Conservation (phyloP, 345 rosid species). For the Acer saccharum region DNA sequence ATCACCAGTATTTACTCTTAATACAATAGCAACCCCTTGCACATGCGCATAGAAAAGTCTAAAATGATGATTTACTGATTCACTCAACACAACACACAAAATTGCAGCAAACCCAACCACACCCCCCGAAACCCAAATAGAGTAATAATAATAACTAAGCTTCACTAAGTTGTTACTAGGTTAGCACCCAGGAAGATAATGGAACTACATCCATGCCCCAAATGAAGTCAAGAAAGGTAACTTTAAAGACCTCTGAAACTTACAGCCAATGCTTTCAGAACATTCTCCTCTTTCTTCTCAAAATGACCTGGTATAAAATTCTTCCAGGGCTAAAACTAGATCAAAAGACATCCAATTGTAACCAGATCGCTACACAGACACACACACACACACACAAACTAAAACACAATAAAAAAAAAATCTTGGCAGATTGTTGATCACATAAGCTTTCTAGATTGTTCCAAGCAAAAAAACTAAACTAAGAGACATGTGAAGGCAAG, state of each 20-base stretch:
- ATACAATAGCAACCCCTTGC: not conserved
- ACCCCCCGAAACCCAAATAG: not conserved
- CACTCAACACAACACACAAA: no score
- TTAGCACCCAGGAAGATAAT: not conserved
- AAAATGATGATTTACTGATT: not conserved
- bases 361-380: not conserved
- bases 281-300: not conserved
- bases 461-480: constrained; percentile 1
- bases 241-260: not conserved
- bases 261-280: not conserved
- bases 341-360: not conserved
- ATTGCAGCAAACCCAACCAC: not conserved
- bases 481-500: constrained; percentile 4
- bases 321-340: not conserved
- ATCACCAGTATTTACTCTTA: not conserved
- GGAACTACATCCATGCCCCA: not conserved
- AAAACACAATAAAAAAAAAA: not conserved
- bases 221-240: not conserved
- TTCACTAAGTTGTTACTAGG: not conserved
- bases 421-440: not conserved
- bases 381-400: no score
- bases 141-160: not conserved
- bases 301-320: not conserved
- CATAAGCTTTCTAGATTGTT: not conserved
- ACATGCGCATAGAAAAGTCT: not conserved